phyloP scores from a whole-genome alignment of 345 rosid genomes.

The Hevea brasiliensis region DNA sequence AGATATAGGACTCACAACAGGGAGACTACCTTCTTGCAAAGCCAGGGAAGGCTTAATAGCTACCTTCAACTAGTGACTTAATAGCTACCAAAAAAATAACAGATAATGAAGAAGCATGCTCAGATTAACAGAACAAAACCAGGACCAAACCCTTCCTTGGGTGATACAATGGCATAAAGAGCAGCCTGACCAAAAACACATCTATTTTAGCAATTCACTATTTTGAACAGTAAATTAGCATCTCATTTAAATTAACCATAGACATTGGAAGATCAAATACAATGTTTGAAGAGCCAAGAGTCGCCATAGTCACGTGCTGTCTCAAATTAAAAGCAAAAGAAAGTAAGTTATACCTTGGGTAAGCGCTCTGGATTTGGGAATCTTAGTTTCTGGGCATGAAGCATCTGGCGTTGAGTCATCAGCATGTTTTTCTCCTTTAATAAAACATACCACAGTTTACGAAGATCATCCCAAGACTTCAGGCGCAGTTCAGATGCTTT shows the following conservation, averaged over 20 bases:
- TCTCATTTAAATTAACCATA: not conserved
- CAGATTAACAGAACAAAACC: not conserved
- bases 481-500: conserved; percentile 89
- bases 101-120: not conserved
- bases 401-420: conserved; percentile 97
- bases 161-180: not conserved
- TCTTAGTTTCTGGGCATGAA: conserved; percentile 75
- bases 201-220: not conserved
- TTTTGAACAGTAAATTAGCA: not conserved
- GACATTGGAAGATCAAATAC: not conserved
- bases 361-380: conserved; percentile 96
- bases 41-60: not conserved
- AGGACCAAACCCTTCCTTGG: not conserved
- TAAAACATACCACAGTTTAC: conserved; percentile 86
- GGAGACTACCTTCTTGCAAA: not conserved
- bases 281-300: not conserved
- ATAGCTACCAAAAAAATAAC: no score
- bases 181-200: not conserved
- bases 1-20: not conserved
- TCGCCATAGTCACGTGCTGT: not conserved
- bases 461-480: conserved; percentile 92
- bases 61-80: no score
- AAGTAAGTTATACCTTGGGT: conserved; percentile 61
- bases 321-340: conserved; percentile 3
- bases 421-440: conserved; percentile 95